Evolutionary conservation across 176 grass and related monocot species (phyloP).

Genomic region (Oryza coarctata): DNA sequence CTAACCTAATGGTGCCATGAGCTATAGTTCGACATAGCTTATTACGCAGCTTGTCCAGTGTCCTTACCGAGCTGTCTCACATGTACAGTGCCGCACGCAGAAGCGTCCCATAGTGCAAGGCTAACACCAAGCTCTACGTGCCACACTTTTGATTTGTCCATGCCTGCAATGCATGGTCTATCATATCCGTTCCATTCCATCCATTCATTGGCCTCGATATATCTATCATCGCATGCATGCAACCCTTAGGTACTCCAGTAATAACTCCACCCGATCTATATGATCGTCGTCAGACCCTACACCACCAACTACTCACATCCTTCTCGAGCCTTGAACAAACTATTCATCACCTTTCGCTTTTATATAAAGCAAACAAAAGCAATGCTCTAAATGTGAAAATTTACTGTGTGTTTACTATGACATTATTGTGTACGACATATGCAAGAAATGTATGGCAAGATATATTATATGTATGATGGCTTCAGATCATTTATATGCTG

Average conservation of each 20-base stretch:
- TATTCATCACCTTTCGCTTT: constrained; percentile 43
- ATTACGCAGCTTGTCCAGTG: constrained; percentile 21
- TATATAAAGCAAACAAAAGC: background rate
- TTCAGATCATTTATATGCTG: background rate
- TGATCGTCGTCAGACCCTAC: background rate
- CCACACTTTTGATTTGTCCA: background rate
- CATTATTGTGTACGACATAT: background rate
- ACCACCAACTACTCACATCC: constrained; percentile 37
- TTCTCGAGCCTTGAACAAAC: constrained; percentile 44
- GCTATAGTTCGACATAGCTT: background rate
- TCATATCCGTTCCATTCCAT: background rate
- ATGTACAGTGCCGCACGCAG: constrained; percentile 11
- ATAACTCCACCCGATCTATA: background rate
- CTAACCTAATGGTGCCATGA: constrained; percentile 15
- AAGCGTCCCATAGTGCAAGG: constrained; percentile 2
- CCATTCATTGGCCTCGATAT: background rate
- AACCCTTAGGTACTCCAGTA: background rate
- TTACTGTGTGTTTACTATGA: background rate
- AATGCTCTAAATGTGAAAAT: background rate
- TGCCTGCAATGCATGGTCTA: background rate
- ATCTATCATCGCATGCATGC: background rate
- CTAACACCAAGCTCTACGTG: constrained; percentile 2
- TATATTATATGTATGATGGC: background rate
- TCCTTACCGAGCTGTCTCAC: constrained; percentile 28
- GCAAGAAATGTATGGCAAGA: background rate